Conservation (phyloP, 148 eudicot genomes). For the Dysphania ambrosioides region DNA sequence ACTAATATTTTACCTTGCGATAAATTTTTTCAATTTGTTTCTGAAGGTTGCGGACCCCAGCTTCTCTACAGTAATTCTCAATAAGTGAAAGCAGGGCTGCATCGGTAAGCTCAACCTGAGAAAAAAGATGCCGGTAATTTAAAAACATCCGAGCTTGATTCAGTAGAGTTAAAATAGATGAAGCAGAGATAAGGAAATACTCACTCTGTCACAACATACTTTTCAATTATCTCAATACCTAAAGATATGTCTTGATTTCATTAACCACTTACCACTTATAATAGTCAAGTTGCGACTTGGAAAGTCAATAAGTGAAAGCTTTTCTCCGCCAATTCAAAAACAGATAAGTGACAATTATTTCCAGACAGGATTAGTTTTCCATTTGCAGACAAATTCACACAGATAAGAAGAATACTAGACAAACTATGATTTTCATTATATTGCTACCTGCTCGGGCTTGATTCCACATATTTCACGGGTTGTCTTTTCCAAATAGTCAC, state of each 20-base stretch:
- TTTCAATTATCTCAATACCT: background rate
- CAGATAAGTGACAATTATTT: background rate
- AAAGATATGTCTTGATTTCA: background rate
- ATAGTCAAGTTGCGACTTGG: no score
- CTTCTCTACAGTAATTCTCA: constrained; percentile 95
- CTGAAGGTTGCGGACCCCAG: constrained; percentile 96
- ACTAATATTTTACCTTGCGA: constrained; percentile 60
- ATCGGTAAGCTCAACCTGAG: constrained; percentile 92
- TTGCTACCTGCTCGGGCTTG: constrained; percentile 74
- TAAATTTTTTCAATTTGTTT: constrained; percentile 98
- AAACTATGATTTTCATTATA: background rate
- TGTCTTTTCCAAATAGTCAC: constrained; percentile 88
- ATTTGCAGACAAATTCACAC: background rate
- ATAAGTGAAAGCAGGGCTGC: constrained; percentile 85
- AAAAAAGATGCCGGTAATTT: constrained; percentile 7
- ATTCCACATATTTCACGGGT: constrained; percentile 94
- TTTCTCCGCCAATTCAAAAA: background rate
- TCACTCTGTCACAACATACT: background rate
- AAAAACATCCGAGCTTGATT: background rate
- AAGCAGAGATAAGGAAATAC: background rate
- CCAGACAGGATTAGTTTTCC: background rate
- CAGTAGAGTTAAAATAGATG: background rate
- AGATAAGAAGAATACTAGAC: background rate
- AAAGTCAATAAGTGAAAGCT: background rate
- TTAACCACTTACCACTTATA: background rate